A percentile compares a stretch with the other conserved stretches of the same genome.
phyloP scores from a whole-genome alignment of 2,329 filamentous ascomycete genomes.

The Zymoseptoria ardabiliae region DNA sequence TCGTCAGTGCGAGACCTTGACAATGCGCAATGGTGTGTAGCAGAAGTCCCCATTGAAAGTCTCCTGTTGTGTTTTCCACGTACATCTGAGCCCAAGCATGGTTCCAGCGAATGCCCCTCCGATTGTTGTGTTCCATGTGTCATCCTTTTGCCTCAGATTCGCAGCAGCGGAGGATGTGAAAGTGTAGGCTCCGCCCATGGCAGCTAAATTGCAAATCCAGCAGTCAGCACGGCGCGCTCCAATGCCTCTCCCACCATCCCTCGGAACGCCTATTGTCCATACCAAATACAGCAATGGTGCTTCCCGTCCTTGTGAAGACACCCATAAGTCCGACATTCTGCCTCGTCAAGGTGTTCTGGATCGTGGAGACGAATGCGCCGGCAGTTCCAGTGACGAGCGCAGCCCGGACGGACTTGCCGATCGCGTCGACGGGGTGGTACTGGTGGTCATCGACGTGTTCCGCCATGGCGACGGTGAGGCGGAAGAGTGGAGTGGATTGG shows the following conservation, averaged over 20 bases:
- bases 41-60: neutral
- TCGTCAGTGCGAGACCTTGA: neutral
- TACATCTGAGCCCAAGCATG: slow-evolving; percentile 66
- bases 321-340: slow-evolving; percentile 74
- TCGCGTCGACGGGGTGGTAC: slow-evolving; percentile 69
- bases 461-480: slow-evolving; percentile 39
- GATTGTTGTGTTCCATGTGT: slow-evolving; percentile 65
- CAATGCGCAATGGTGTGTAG: neutral
- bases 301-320: slow-evolving; percentile 70
- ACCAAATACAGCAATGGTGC: slow-evolving; percentile 64
- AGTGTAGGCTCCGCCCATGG: slow-evolving; percentile 66
- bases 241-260: neutral
- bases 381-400: slow-evolving; percentile 57
- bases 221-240: slow-evolving; percentile 1
- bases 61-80: slow-evolving; percentile 22
- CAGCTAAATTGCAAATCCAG: slow-evolving; percentile 43
- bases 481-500: neutral
- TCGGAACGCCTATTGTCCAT: slow-evolving; percentile 16
- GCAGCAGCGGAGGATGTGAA: slow-evolving; percentile 71
- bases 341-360: slow-evolving; percentile 81
- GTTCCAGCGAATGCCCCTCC: slow-evolving; percentile 71
- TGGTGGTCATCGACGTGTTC: slow-evolving; percentile 26
- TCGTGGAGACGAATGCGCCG: slow-evolving; percentile 65
- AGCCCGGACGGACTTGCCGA: slow-evolving; percentile 59
- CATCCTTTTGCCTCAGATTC: slow-evolving; percentile 80